Evolutionary conservation across 495 filamentous ascomycete genomes (phyloP), one percentile per base, ranked within the genome.

Genomic region (Parathielavia appendiculata): DNA sequence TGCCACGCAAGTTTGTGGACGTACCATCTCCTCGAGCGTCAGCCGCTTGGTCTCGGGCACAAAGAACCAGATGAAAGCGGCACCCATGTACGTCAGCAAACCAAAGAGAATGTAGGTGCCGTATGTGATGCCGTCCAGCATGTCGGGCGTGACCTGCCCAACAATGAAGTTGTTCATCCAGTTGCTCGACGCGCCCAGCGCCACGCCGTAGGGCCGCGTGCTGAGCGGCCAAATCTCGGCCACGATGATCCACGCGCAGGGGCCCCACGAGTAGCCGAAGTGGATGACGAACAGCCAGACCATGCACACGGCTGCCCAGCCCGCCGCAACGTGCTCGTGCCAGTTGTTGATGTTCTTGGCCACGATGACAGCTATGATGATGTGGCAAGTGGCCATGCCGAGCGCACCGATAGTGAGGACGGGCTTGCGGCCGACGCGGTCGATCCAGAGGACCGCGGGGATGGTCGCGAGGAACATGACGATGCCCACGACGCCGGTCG

Each of bases 91-190:
- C 57, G 84, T 89, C 54, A 91, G 74, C 8, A 85, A 62, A 0
- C 87, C 89, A 63, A 92, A 92, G 64, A 92, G 80, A 58, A 91
- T 83, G 63, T 89, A 92, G 10, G 89, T 90, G 57, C 88, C 89
- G 72, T 86, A 92, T 4, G 80, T 79, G 61, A 91, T 86, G 39
- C 74, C 66, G 19, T 76, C 73, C 13, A 93, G 78, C 86, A 92
- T 88, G 62, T 86, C 81, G 0, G 88, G 88, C 0, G 88, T 91
- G 19, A 90, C 86, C 69, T 88, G 80, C 20, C 86, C 86, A 56
- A 91, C 85, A 51, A 78, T 73, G 51, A 69, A 70, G 67, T 73
- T 73, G 51, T 73, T 73, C 70, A 86, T 88, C 79, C 84, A 76
- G 61, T 79, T 78, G 61, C 72, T 76, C 16, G 76, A 82, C 11